Base-by-base conservation (phyloP, 192 early-diverging fungal genomes). In the Haplosporangium gracile region DNA sequence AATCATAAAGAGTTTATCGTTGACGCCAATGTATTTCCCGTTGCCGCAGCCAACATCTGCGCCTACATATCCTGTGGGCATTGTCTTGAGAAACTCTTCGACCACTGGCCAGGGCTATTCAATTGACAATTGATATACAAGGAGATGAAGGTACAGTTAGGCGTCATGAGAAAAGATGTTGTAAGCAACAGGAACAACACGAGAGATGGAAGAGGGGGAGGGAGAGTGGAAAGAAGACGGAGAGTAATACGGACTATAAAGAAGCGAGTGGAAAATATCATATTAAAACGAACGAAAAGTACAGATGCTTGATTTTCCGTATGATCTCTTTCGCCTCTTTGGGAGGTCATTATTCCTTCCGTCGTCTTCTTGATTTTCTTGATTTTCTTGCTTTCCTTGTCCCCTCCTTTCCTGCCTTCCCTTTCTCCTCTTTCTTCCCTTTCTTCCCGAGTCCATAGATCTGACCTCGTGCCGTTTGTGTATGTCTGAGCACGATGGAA, bases 21-120 rank as follows among this genome's bases (percentile, higher is more conserved):
- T 98, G 5, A 98, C 95, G 40, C 94, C 95, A 82, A 99, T 90
- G 82, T 99, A 99, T 88, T 99, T 99, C 60, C 98, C 98, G 89
- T 99, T 99, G 16, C 98, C 98, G 81, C 98, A 98, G 24, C 98
- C 98, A 36, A 99, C 93, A 89, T 99, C 98, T 2, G 95, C 96
- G 18, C 98, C 98, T 4, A 99, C 39, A 70, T 94, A 95, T 8
- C 96, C 97, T 5, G 81, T 7, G 0, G 91, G 85, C 74, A 94
- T 90, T 0, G 76, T 88, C 38, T 78, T 81, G 9, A 99, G 88
- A 76, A 97, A 99, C 29, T 91, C 80, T 72, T 98, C 96, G 1
- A 99, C 96, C 1, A 99, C 97, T 1, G 98, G 98, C 98, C 98
- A 99, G 47, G 98, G 95, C 94, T 94, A 81, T 40, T 32, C 29